Base-by-base conservation (phyloP, 1,139 yeast genomes). In the Oligophagozyma castellii region DNA sequence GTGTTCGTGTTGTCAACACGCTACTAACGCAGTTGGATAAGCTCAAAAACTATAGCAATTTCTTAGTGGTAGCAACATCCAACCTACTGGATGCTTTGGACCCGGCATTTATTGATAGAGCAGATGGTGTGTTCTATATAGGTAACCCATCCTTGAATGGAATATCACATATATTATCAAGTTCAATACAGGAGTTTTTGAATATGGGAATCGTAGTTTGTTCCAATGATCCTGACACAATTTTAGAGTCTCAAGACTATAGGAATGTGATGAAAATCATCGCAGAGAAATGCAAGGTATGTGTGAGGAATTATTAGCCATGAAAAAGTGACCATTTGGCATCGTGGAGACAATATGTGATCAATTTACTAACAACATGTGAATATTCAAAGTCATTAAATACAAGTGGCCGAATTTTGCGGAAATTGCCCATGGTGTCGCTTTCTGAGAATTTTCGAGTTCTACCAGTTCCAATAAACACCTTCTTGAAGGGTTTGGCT, bases 1-100 rank as follows among this genome's bases (percentile, higher is more conserved):
- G 62, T 6, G 46, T 57, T 2, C 48, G 63, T 26, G 55, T 59
- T 1, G 63, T 59, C 4, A 59, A 59, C 28, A 56, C 61, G 1
- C 39, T 60, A 24, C 38, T 60, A 14, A 58, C 61, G 0, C 51
- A 54, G 23, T 26, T 61, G 19, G 65, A 61, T 38, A 37, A 46
- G 8, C 35, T 60, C 15, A 56, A 51, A 32, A 38, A 35, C 16
- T 50, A 38, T 29, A 29, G 42, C n/a, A 59, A 59, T 31, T 40
- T 56, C 23, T 29, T 55, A 5, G 43, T 57, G 0, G 37, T 59
- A 10, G 52, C 63, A 2, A 60, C 64, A 4, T 53, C 63, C 1
- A 59, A 59, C 33, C 35, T 57, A 14, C 20, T 55, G 2, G 37
- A 42, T 10, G 38, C 51, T 1, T 32, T 58, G 7, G 62, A 58